phyloP scores from a whole-genome alignment of 2,329 filamentous ascomycete genomes.

The Elsinoe batatas region DNA sequence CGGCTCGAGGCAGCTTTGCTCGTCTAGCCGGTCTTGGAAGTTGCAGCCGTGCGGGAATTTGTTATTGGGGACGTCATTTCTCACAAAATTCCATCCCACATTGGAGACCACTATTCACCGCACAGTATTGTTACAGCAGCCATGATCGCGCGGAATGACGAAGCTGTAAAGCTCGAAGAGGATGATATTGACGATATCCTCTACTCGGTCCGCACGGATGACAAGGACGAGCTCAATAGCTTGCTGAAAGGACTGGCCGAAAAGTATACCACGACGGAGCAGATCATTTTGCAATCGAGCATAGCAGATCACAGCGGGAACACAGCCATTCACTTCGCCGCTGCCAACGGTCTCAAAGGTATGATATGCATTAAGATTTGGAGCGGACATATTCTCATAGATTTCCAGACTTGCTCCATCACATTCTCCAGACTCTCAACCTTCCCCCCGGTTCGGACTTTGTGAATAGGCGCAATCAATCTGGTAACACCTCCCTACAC shows the following conservation, averaged over 20 bases:
- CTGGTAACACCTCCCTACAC: slow-evolving; percentile 85
- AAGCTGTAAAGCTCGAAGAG: slow-evolving; percentile 10
- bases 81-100: slow-evolving; percentile 8
- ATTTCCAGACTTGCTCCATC: slow-evolving; percentile 16
- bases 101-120: background rate
- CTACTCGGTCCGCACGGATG: slow-evolving; percentile 73
- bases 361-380: background rate
- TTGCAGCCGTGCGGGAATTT: background rate
- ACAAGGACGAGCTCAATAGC: slow-evolving; percentile 56
- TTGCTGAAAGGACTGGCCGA: slow-evolving; percentile 51
- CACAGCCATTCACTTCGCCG: slow-evolving; percentile 76
- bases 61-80: slow-evolving; percentile 7
- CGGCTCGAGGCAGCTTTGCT: background rate
- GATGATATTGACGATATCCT: slow-evolving; percentile 88
- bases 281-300: slow-evolving; percentile 59
- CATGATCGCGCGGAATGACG: background rate
- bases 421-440: slow-evolving; percentile 12
- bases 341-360: slow-evolving; percentile 82
- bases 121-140: background rate
- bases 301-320: slow-evolving; percentile 69
- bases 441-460: slow-evolving; percentile 30
- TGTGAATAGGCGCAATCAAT: slow-evolving; percentile 62
- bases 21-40: background rate
- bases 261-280: slow-evolving; percentile 49
- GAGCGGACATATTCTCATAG: background rate